phyloP scores from a whole-genome alignment of 2,329 filamentous ascomycete species.

The Fusarium sp. region DNA sequence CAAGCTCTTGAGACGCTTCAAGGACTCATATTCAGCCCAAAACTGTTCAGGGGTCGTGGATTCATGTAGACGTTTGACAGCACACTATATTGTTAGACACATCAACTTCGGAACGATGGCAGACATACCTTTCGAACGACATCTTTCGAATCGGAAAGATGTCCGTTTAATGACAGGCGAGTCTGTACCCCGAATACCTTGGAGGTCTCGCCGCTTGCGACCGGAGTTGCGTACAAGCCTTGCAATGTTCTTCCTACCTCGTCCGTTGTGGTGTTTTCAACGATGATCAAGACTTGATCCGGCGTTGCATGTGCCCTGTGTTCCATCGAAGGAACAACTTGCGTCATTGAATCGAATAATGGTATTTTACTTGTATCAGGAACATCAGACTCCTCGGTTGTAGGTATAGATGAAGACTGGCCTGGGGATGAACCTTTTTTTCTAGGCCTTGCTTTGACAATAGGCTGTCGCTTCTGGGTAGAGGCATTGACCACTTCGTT shows the following conservation, averaged over 20 bases:
- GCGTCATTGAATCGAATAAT: not conserved
- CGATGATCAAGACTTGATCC: rapidly evolving
- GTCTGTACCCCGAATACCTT: not conserved
- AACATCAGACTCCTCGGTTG: rapidly evolving
- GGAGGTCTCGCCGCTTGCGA: not conserved
- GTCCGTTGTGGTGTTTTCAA: not conserved
- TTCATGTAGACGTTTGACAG: not conserved
- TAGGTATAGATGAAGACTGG: not conserved
- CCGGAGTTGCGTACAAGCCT: not conserved
- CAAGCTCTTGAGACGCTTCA: rapidly evolving
- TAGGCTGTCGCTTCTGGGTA: no score
- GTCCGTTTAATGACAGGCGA: rapidly evolving
- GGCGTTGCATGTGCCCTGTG: rapidly evolving
- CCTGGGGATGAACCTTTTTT: no score
- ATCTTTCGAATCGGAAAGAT: rapidly evolving
- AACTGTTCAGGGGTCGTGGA: rapidly evolving
- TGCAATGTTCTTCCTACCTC: rapidly evolving
- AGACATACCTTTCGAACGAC: not conserved
- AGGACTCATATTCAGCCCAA: not conserved
- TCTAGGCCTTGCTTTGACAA: no score
- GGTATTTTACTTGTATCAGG: not conserved
- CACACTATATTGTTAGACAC: not conserved
- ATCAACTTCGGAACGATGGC: rapidly evolving
- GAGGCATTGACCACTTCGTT: no score
- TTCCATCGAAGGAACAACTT: rapidly evolving